These are phyloP conservation scores for Tolypocladium inflatum DNA, from an alignment of 2,329 filamentous ascomycete species.

Conservation along the genomic window DNA sequence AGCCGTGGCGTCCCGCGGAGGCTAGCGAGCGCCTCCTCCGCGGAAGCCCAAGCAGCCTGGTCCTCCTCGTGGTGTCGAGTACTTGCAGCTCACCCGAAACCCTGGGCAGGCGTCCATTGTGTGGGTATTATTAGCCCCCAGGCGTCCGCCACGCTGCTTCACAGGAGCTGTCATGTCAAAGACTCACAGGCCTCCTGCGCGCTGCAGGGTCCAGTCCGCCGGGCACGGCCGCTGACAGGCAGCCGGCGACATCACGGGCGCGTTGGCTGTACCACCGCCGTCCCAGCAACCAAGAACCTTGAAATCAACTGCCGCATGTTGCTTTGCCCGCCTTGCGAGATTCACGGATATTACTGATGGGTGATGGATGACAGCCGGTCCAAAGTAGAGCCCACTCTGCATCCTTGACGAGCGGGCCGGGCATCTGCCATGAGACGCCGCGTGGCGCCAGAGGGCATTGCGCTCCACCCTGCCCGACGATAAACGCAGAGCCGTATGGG, in stretches of 20 bases:
- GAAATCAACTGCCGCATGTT: background rate
- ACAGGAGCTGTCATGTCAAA: background rate
- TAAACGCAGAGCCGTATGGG: too few species aligned
- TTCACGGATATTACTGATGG: background rate
- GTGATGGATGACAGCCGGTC: background rate
- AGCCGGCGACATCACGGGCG: background rate
- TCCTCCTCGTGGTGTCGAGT: too few species aligned
- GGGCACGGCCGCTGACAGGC: background rate
- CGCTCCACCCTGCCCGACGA: background rate
- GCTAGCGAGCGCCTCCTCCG: background rate
- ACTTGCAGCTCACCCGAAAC: background rate
- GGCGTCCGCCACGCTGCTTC: background rate
- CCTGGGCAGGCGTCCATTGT: background rate
- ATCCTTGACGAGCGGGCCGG: background rate
- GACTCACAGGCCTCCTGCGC: background rate
- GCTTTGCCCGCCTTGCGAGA: background rate
- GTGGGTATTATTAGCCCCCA: background rate
- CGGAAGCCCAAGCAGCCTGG: background rate
- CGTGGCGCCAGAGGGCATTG: background rate
- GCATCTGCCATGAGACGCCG: background rate
- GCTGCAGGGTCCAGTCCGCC: background rate
- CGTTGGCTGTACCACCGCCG: background rate
- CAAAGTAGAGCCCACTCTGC: too few species aligned
- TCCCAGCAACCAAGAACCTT: background rate
- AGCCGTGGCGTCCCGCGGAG: background rate